These are phyloP conservation scores for Zygosaccharomyces gambellarensis DNA, from an alignment of 805 yeast genomes.

Conservation along the genomic window DNA sequence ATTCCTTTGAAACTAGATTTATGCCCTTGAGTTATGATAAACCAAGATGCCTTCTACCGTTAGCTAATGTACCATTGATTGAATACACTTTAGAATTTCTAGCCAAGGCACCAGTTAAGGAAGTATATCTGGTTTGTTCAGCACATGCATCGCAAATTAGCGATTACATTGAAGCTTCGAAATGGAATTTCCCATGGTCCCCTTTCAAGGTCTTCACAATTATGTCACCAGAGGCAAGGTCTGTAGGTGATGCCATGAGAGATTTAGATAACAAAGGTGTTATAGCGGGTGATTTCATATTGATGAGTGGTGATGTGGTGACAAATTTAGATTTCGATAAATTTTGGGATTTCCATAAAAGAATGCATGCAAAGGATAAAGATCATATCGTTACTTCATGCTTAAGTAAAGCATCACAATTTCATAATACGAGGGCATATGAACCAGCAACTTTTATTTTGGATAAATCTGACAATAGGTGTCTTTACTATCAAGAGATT, in stretches of 20 bases:
- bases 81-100: conserved; percentile 93
- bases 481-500: conserved; percentile 78
- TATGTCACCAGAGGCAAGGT: conserved; percentile 77
- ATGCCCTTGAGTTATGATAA: conserved; percentile 82
- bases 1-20: conserved; percentile 86
- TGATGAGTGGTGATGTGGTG: conserved; percentile 93
- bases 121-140: conserved; percentile 85
- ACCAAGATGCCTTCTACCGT: conserved; percentile 88
- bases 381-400: conserved; percentile 96
- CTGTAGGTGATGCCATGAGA: conserved; percentile 97
- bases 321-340: conserved; percentile 79
- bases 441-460: conserved; percentile 83
- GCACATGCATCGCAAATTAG: conserved; percentile 87
- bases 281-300: conserved; percentile 81
- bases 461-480: conserved; percentile 67
- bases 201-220: conserved; percentile 80
- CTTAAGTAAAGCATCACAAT: conserved; percentile 73
- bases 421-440: conserved; percentile 78
- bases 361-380: conserved; percentile 67
- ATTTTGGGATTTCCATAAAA: conserved; percentile 68
- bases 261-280: conserved; percentile 88
- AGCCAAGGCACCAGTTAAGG: conserved; percentile 84
- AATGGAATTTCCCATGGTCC: conserved; percentile 63
- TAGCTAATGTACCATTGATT: conserved; percentile 88
- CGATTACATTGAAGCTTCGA: conserved; percentile 67